Percentiles rank a stretch among this genome's conserved stretches.
Conservation (phyloP, 2,329 filamentous ascomycete genomes). For the Ilyonectria mors-panacis region DNA sequence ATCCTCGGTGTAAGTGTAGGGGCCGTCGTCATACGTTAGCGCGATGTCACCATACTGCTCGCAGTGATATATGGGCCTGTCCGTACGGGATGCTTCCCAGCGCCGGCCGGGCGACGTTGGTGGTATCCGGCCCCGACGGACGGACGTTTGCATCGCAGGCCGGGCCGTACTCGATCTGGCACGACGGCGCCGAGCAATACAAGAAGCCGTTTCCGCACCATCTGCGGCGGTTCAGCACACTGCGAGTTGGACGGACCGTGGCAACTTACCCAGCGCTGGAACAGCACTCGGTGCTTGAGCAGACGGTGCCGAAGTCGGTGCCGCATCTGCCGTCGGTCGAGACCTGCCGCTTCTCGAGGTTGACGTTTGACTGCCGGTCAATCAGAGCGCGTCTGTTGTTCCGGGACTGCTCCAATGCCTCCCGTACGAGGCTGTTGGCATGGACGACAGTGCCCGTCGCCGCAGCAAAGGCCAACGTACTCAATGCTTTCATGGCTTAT, state of each 20-base stretch:
- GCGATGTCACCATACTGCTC: constrained; percentile 56
- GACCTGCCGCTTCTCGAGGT: constrained; percentile 36
- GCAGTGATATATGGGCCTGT: constrained; percentile 62
- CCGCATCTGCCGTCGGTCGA: constrained; percentile 62
- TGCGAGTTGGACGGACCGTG: neutral
- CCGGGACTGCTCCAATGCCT: constrained; percentile 6
- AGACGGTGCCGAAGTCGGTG: constrained; percentile 53
- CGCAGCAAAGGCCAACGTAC: constrained; percentile 19
- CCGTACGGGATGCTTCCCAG: constrained; percentile 71
- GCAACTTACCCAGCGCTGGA: constrained; percentile 58
- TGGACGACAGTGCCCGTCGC: constrained; percentile 21
- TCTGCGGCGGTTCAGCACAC: constrained; percentile 47
- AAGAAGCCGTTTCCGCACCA: constrained; percentile 69
- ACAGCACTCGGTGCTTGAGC: constrained; percentile 56
- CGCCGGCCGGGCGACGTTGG: constrained; percentile 65
- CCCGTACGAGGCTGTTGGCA: neutral
- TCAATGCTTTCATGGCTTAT: constrained; percentile 33
- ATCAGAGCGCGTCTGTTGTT: neutral
- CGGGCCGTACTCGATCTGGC: constrained; percentile 73
- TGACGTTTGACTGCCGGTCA: neutral
- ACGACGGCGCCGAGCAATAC: constrained; percentile 74
- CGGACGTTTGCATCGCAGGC: constrained; percentile 73
- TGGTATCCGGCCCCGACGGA: constrained; percentile 67
- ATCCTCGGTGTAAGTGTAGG: constrained; percentile 58
- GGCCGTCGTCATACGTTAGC: constrained; percentile 64